Evolutionary conservation across 108 stramenopile species (phyloP), one percentile per base, ranked within the genome.

Genomic region (Tribonema minus): DNA sequence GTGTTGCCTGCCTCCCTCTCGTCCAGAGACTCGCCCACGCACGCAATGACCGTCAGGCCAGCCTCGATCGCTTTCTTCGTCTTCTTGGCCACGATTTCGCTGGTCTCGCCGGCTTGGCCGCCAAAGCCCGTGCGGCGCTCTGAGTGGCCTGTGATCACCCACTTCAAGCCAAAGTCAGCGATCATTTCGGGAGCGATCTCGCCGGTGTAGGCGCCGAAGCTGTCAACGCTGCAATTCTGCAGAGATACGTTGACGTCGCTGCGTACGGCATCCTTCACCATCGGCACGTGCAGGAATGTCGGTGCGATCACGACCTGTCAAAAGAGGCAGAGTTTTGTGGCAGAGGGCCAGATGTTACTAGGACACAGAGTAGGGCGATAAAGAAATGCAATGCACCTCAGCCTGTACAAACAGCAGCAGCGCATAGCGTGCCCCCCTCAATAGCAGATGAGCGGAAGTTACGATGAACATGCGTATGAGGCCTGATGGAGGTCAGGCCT

Each of bases 1-100:
- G 92, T 94, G 63, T 88, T 85, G 67, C 92, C 94, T 54, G 86
- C 82, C 87, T 99, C 96, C 37, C 97, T 90, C 76, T 98, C 92
- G 67, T 95, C 94, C 74, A 97, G 95, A 89, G 93, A 95, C 86
- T 99, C 98, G 27, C 99, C 99, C 69, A 97, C 90, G 85, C 93
- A 99, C 38, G 93, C 89, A 90, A 98, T 96, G 67, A 98, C 99
- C 81, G 92, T 94, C 40, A 99, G 80, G 23, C 99, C 99, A 66
- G 87, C 88, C 59, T 90, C 95, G 32, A 99, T 65, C 4, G 99
- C 99, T 6, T 58, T 64, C 91, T 96, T 95, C 72, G 89, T 87
- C 88, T 99, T 99, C 64, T 87, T 85, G 35, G 95, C 97, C 33
- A 96, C 95, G n/a, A 97, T 84, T 1, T 88, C 92, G 28, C 71